Base-by-base conservation (phyloP, 257 asterid genomes). In the Rubia yunnanensis region DNA sequence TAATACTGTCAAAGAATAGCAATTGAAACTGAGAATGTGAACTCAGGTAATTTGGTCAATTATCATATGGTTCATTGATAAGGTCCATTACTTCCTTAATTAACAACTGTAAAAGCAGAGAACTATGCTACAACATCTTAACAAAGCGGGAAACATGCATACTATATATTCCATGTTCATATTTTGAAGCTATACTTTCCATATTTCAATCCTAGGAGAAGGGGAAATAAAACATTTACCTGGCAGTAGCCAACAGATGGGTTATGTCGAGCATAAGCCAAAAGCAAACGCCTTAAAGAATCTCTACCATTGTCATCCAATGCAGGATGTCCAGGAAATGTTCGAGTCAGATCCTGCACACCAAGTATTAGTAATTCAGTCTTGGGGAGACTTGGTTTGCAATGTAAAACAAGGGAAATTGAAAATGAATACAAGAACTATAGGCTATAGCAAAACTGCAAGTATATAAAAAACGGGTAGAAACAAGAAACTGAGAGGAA, bases 261-360 rank as follows among this genome's bases (percentile, higher is more conserved):
- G 73, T 91, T 91, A 76, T 91, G 98, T 60, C 76, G 83, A 44
- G 95, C 96, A 78, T 91, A 91, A 54, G 98, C 98, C 76, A 75
- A 71, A 74, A 91, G 98, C 66, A 91, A 79, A 65, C 95, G 96
- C 75, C 98, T 78, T 44, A 91, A 79, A 66, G 96, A 88, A 75
- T 84, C 72, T 80, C 96, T 79, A 30, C 98, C 98, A 66, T 78
- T 79, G 65, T 91, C 96, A 78, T 91, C 80, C 73, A 91, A 71
- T 22, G 96, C 98, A 50, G 98, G 96, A 82, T 91, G 98, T 56
- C 95, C 96, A 4, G 98, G 98, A 83, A 91, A 91, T 73, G 98
- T 91, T 77, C 98, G 85, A 59, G 89, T 82, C 74, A 91, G 86
- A 82, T 91, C 98, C 98, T 91, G 90, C 66, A 76, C 66, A 24